Evolutionary conservation across 2,329 filamentous ascomycete genomes (phyloP), one percentile per base, ranked within the genome.

Genomic region (Colletotrichum orchidophilum): DNA sequence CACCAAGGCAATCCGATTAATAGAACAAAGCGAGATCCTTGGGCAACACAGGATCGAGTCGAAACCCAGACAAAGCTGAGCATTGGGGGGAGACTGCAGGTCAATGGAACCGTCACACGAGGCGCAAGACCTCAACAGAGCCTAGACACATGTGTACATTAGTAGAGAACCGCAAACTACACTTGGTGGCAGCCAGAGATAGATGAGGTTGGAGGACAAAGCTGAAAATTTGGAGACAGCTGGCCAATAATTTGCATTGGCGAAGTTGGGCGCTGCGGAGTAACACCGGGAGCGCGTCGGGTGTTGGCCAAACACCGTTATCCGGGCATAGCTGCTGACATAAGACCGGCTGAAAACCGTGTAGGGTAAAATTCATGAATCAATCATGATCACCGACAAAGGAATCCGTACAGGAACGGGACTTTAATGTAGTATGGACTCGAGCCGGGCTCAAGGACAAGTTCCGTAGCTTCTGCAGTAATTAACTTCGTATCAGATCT

Each of bases 1-100:
- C n/a, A n/a, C n/a, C n/a, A n/a, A n/a, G n/a, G n/a, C n/a, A n/a
- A n/a, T n/a, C n/a, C n/a, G n/a, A n/a, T 69, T 73, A 42, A 71
- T 69, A 9, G 68, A 69, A 57, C 68, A 62, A 13, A 64, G 64
- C 35, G 29, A 69, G 61, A 73, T 73, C 64, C 64, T 71, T 71
- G 64, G 61, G 61, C 61, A 64, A 49, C 24, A 29, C 21, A n/a
- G 61, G 50, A 64, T 57, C 24, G 61, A 64, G 50, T 39, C 33
- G 1, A 29, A 54, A 63, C 29, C 61, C 50, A 63, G 61, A 63
- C 61, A 55, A 63, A 63, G 61, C 61, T 55, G 33, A 63, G 49
- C 61, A 63, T 52, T 63, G 46, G 50, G 61, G 61, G 61, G 50
- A 55, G 50, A n/a, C n/a, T n/a, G n/a, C n/a, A n/a, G n/a, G n/a